Conservation (phyloP, 768 basidiomycete genomes). For the Xerocomellus dryophilus region DNA sequence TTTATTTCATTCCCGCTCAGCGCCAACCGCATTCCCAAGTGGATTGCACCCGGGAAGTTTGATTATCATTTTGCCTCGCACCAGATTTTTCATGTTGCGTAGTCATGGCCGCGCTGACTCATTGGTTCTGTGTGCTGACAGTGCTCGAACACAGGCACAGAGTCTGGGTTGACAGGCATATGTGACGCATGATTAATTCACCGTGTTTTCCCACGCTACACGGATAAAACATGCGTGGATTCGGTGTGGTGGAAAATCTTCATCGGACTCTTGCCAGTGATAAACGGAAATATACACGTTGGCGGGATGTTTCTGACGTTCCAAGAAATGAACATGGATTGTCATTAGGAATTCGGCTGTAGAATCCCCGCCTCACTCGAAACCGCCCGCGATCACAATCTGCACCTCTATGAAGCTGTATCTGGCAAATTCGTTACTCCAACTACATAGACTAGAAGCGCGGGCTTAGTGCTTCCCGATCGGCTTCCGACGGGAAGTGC, state of each 20-base stretch:
- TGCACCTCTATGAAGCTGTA: conserved; percentile 3
- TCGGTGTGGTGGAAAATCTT: conserved; percentile 19
- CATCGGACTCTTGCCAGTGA: too few species aligned
- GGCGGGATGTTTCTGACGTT: conserved; percentile 8
- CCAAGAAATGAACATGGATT: conserved; percentile 28
- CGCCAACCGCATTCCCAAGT: too few species aligned
- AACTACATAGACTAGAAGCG: conserved; percentile 14
- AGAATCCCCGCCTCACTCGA: conserved; percentile 17
- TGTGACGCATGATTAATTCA: conserved; percentile 19
- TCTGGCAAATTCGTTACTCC: conserved; percentile 9
- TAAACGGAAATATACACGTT: too few species aligned
- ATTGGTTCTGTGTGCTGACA: too few species aligned
- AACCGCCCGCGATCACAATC: conserved; percentile 19
- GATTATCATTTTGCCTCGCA: too few species aligned
- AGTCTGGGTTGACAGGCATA: conserved; percentile 14
- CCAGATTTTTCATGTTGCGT: too few species aligned
- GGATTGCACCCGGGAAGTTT: too few species aligned
- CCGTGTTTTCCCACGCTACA: background rate
- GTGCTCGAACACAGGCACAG: conserved; percentile 46
- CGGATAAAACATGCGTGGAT: conserved; percentile 8
- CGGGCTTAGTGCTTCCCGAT: conserved; percentile 24
- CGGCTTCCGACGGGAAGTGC: conserved; percentile 25
- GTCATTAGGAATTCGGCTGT: conserved; percentile 26
- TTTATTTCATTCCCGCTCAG: too few species aligned
- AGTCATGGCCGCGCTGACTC: too few species aligned